Percentiles rank a stretch among this genome's conserved stretches.
These are phyloP conservation scores for Candida namnaoensis DNA, from an alignment of 805 yeast species.

Conservation along the genomic window DNA sequence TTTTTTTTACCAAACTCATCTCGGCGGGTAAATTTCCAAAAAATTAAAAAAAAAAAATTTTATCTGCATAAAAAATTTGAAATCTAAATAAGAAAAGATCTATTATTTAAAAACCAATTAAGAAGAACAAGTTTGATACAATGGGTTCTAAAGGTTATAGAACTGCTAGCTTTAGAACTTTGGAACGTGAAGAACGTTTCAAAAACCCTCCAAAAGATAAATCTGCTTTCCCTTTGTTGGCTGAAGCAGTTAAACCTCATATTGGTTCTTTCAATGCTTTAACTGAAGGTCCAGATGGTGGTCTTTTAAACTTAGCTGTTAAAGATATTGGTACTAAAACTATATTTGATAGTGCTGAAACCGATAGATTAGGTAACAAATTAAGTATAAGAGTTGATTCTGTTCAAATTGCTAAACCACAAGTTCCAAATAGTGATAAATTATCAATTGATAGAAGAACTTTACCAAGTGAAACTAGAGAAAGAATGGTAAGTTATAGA, in stretches of 20 bases:
- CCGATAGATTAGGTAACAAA: conserved; percentile 75
- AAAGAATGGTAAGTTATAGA: conserved; percentile 75
- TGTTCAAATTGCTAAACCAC: conserved; percentile 80
- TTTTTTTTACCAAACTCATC: no score
- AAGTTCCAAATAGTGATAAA: conserved; percentile 63
- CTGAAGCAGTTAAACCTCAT: conserved; percentile 91
- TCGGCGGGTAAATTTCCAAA: no score
- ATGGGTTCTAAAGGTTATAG: conserved; percentile 9
- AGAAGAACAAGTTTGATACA: no score
- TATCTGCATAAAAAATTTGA: no score
- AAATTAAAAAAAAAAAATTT: no score
- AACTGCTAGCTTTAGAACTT: conserved; percentile 48
- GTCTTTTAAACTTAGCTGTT: conserved; percentile 76
- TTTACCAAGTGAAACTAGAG: conserved; percentile 84
- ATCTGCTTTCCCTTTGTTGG: conserved; percentile 71
- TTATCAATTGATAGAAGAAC: conserved; percentile 69
- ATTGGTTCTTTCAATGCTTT: conserved; percentile 94
- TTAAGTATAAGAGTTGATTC: conserved; percentile 77
- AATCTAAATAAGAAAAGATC: no score
- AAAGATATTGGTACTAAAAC: conserved; percentile 83
- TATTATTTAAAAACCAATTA: no score
- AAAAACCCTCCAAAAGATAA: conserved; percentile 84
- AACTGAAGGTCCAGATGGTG: conserved; percentile 82
- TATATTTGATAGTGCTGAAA: conserved; percentile 72
- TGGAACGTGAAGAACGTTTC: conserved; percentile 82